Base-by-base conservation (phyloP, 2,329 filamentous ascomycete genomes). In the Parastagonospora avenae region DNA sequence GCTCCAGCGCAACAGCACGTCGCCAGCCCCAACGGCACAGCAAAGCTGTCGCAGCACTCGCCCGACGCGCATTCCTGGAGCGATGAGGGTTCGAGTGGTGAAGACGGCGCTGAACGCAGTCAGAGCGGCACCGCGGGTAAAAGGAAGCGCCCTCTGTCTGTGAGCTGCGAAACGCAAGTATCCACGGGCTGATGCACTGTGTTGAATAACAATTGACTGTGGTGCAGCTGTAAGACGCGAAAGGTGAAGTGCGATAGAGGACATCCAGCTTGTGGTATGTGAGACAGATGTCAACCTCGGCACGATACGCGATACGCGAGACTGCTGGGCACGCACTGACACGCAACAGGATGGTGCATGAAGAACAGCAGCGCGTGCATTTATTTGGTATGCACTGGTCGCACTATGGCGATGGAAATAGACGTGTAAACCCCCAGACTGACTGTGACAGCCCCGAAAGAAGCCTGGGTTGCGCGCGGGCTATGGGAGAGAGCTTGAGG, bases 161-260 rank as follows among this genome's bases (percentile, higher is more conserved):
- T 83, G 30, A 81, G 79, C 63, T 84, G 90, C 68, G 90, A 92
- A 75, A 80, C 89, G 42, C 58, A 50, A 42, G 52, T 55, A 46
- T 35, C 19, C 19, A 24, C 19, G 19, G 5, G 19, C 19, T 24
- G 19, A 5, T 24, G 19, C 36, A 8, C 2, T 14, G 10, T 9
- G 10, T 10, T 15, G 36, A 38, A 39, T 10, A 31, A 40, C 11
- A 6, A 29, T 32, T 29, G 12, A 30, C 29, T 24, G 15, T 27
- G 12, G 12, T 31, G 15, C 29, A 31, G 15, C 29, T 38, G 33
- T 14, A 39, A 46, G 39, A 45, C 40, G 7, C 31, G 90, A 77
- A 93, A 92, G 80, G 89, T 91, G 45, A 75, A 76, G 75, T 76
- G 72, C 73, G 89, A 92, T 73, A 84, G 90, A 31, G 86, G 85